Evolutionary conservation across 2,329 filamentous ascomycete species (phyloP), one percentile per base, ranked within the genome.

Genomic region (Sodiomyces alkalinus): DNA sequence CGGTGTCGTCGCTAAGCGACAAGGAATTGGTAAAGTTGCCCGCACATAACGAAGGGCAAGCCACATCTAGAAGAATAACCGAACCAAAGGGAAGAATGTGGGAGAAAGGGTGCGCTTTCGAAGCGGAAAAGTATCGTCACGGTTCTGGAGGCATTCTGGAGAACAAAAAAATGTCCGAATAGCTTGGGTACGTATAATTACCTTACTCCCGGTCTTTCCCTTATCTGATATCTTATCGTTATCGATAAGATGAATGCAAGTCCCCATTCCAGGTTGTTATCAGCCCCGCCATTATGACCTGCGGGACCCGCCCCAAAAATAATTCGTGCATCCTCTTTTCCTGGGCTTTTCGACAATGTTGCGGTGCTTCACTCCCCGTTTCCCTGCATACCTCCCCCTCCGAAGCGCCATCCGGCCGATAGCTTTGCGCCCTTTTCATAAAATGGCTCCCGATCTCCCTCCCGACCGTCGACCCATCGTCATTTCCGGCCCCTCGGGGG

Each of bases 401-500:
- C n/a, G n/a, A n/a, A n/a, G n/a, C n/a, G n/a, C n/a, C n/a, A n/a
- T n/a, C n/a, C n/a, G n/a, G n/a, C n/a, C n/a, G n/a, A n/a, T n/a
- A n/a, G n/a, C n/a, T n/a, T n/a, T n/a, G n/a, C n/a, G n/a, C n/a
- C n/a, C n/a, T n/a, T n/a, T n/a, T n/a, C n/a, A n/a, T n/a, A n/a
- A n/a, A n/a, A 8, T 26, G 29, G 19, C 25, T 18, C 35, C 38
- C 38, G 44, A 42, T 19, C 39, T 42, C 16, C 56, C 61, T n/a
- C 36, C 55, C 30, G 63, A 70, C 45, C 53, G 55, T 39, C 67
- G 70, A 18, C 80, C 79, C 10, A 63, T 87, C 44, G 74, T 90
- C 42, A 78, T 90, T 52, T 82, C 74, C 27, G 81, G 81, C 31
- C 81, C 81, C 36, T 79, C 72, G 8, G 81, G 81, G 48, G 71